Base-by-base conservation (phyloP, 441 rosid genomes). In the Populus hybrid region DNA sequence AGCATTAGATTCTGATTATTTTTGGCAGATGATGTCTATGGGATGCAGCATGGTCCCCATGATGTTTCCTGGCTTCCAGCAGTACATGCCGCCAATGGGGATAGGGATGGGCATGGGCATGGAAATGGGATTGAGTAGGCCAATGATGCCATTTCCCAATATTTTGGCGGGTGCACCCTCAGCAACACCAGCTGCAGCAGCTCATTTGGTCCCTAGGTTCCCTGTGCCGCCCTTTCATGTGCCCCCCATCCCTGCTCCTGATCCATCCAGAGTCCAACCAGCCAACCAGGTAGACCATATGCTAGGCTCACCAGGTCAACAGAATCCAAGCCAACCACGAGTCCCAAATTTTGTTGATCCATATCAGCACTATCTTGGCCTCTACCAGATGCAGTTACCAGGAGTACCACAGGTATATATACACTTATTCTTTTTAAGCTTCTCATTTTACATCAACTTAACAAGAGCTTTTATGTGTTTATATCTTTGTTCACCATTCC, bases 1-100 rank as follows among this genome's bases (percentile, higher is more conserved):
- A 85, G 77, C 69, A 76, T 83, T 87, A 78, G 72, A 81, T 42
- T 79, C 75, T 79, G 67, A 70, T 78, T 73, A 36, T 71, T 83
- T 74, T 74, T 75, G 75, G 83, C 88, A 94, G 98, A 89, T 92
- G 95, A 95, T 95, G 98, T 93, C 99, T 84, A 89, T 95, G 98
- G 97, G 98, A 81, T 95, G 96, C 81, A 83, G 97, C 78, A 85
- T 93, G 90, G 90, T 92, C 78, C 98, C 97, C 0, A 91, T 92
- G 96, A 91, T 91, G 95, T 92, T 89, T 82, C 90, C 95, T 0
- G 92, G 97, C 9, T 82, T 93, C 83, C 98, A 90, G 82, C 97
- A 89, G 67, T 90, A 87, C 88, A 81, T 91, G 91, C 88, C 92
- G 75, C 87, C 85, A 77, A 88, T 93, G 91, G 91, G 90, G 8